A percentile compares a stretch with the other conserved stretches of the same genome.
Evolutionary conservation across 805 yeast genomes (phyloP).

Genomic region (Saccharomycopsis sp.): DNA sequence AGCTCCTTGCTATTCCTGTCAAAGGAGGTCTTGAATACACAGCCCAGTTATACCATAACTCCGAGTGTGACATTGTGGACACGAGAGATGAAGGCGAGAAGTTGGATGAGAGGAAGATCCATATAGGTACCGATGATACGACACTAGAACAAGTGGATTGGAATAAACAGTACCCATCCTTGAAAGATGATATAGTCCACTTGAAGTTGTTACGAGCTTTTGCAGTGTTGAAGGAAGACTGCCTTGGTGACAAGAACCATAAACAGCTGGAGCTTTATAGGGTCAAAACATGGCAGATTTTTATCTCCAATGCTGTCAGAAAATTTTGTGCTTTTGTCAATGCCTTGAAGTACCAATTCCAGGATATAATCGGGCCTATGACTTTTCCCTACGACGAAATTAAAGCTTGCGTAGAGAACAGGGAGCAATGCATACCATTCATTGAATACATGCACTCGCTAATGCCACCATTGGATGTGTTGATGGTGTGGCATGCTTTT

Average conservation of each 20-base stretch:
- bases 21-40: no score
- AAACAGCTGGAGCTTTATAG: conserved; percentile 1
- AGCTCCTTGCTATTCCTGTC: no score
- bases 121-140: no score
- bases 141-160: no score
- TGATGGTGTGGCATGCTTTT: conserved; percentile 1
- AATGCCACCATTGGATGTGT: background rate
- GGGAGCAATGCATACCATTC: background rate
- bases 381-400: background rate
- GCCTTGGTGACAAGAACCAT: background rate
- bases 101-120: no score
- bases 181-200: background rate
- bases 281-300: background rate
- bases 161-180: background rate
- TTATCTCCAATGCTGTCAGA: background rate
- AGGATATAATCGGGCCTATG: background rate
- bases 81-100: no score
- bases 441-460: background rate
- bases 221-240: background rate
- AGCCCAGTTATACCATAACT: no score
- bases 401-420: background rate
- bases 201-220: background rate
- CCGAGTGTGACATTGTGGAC: no score
- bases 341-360: background rate
- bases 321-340: background rate